These are phyloP conservation scores for Lepiota brunneoincarnata DNA, from an alignment of 768 basidiomycete species.

Conservation along the genomic window DNA sequence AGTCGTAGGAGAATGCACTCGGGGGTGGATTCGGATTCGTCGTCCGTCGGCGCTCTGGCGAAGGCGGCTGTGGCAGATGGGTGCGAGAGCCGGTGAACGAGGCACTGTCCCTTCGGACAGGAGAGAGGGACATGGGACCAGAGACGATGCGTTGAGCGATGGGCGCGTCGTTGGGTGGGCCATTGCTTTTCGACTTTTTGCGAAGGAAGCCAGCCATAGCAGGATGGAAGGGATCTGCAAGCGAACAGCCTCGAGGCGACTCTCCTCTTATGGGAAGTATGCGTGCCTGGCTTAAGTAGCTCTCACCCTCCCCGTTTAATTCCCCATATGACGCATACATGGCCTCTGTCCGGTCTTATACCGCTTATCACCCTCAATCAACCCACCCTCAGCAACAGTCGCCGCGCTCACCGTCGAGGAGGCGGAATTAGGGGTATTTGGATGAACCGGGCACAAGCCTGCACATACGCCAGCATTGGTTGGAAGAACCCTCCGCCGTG, in stretches of 20 bases:
- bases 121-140: constrained; percentile 33
- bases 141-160: constrained; percentile 31
- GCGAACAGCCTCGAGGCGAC: constrained; percentile 14
- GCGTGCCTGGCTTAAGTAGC: too few relatives aligned
- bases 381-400: too few relatives aligned
- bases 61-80: neutral
- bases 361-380: too few relatives aligned
- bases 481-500: too few relatives aligned
- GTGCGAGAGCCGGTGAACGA: neutral
- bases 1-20: neutral
- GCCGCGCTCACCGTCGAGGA: too few relatives aligned
- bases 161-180: constrained; percentile 10
- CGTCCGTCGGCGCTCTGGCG: neutral
- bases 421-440: too few relatives aligned
- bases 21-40: neutral
- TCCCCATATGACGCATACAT: too few relatives aligned
- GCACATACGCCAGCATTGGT: too few relatives aligned
- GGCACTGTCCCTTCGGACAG: constrained; percentile 22
- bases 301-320: too few relatives aligned
- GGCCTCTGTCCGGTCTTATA: too few relatives aligned
- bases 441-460: too few relatives aligned
- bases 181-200: constrained; percentile 40
- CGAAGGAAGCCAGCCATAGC: constrained; percentile 57
- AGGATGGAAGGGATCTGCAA: constrained; percentile 25
- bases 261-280: too few relatives aligned